A percentile compares a stretch with the other conserved stretches of the same genome.
Conservation (phyloP, 164 flowering plant genomes). For the Chimonanthus praecox region DNA sequence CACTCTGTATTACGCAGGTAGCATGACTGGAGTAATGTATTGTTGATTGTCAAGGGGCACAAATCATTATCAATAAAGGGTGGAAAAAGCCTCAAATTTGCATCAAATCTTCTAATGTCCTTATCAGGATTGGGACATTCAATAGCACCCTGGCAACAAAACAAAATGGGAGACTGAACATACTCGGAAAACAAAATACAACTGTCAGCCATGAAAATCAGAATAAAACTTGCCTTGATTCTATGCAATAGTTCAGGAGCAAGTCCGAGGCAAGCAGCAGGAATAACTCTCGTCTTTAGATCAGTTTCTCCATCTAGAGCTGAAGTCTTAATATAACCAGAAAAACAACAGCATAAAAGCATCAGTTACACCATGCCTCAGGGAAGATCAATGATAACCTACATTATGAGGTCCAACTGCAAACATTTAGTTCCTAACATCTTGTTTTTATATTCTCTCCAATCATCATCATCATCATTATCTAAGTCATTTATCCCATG, state of each 20-base stretch:
- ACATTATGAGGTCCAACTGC: background rate
- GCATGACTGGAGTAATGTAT: conserved; percentile 95
- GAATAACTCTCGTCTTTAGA: conserved; percentile 81
- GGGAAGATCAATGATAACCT: background rate
- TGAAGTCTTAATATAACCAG: conserved; percentile 60
- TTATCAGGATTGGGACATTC: conserved; percentile 95
- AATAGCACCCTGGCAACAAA: conserved; percentile 69
- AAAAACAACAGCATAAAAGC: background rate
- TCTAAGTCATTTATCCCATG: too few relatives aligned
- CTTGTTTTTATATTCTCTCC: too few relatives aligned
- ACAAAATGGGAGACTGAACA: background rate
- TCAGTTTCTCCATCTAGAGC: conserved; percentile 98
- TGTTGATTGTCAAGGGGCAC: conserved; percentile 88
- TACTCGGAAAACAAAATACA: background rate
- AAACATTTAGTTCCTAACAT: too few relatives aligned
- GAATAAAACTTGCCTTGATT: conserved; percentile 63
- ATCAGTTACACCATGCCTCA: background rate
- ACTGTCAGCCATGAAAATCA: background rate
- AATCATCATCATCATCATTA: too few relatives aligned
- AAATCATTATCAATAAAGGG: conserved; percentile 96
- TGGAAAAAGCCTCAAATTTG: conserved; percentile 85
- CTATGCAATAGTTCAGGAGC: conserved; percentile 77
- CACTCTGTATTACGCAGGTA: conserved; percentile 94
- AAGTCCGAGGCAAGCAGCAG: conserved; percentile 85
- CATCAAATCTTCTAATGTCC: conserved; percentile 96